phyloP scores from a whole-genome alignment of 371 early-diverging fungal genomes.

The Mucor irregularis region DNA sequence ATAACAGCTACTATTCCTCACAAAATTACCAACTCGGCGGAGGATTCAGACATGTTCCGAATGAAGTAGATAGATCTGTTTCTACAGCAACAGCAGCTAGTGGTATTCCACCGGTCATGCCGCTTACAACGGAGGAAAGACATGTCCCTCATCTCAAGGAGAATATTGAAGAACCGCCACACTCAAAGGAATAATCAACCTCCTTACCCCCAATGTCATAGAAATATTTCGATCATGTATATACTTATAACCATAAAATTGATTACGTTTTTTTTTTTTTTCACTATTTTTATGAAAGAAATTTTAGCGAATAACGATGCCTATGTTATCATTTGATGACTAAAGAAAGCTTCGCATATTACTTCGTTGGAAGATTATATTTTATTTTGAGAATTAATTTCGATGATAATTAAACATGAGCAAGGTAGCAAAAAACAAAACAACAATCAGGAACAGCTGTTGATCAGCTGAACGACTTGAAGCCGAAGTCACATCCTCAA shows the following conservation, averaged over 20 bases:
- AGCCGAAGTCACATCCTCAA: background rate
- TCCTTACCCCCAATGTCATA: background rate
- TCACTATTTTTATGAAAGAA: background rate
- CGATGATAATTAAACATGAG: background rate
- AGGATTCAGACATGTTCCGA: constrained; percentile 15
- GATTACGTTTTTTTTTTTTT: no score
- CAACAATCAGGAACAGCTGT: background rate
- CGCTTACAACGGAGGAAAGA: constrained; percentile 5
- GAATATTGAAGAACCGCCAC: constrained; percentile 4
- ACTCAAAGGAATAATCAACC: constrained; percentile 7
- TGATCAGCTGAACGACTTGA: background rate
- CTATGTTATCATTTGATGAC: background rate
- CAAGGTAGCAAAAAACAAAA: background rate
- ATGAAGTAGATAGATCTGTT: constrained; percentile 6
- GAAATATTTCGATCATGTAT: no score
- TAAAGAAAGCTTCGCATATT: no score
- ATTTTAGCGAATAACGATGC: background rate
- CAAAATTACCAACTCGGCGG: background rate
- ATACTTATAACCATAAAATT: no score
- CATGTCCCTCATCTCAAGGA: constrained; percentile 27
- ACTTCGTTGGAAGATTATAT: no score
- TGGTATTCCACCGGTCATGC: no score
- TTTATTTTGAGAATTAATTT: no score
- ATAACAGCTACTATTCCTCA: background rate
- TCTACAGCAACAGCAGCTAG: background rate